These are phyloP conservation scores for Aspergillus sp. DNA, from an alignment of 2,329 filamentous ascomycete genomes.

Conservation along the genomic window DNA sequence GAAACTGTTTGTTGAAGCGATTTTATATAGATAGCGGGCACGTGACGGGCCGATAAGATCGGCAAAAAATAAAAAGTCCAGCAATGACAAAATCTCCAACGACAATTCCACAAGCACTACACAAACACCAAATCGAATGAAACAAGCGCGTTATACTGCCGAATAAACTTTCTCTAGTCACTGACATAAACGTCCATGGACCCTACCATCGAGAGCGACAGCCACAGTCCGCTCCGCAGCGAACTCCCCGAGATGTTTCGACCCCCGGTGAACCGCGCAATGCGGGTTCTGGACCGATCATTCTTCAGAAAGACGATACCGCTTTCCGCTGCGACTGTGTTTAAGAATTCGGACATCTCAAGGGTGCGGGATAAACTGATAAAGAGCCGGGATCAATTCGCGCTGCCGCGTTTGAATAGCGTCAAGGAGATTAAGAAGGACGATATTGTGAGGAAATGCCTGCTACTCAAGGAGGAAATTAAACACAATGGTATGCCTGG, in stretches of 20 bases:
- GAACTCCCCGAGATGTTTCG: constrained; percentile 61
- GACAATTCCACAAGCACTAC: background rate
- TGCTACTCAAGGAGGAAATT: constrained; percentile 40
- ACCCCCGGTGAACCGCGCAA: constrained; percentile 76
- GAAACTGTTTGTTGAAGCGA: too few relatives aligned
- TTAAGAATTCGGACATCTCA: constrained; percentile 72
- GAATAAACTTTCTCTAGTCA: background rate
- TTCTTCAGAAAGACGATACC: constrained; percentile 78
- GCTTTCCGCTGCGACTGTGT: constrained; percentile 74
- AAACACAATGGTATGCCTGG: constrained; percentile 42
- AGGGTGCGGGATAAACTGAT: constrained; percentile 67
- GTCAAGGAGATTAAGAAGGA: constrained; percentile 60
- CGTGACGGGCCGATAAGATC: constrained; percentile 30
- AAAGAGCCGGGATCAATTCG: constrained; percentile 65
- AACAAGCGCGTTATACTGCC: too few relatives aligned
- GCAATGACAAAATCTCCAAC: background rate
- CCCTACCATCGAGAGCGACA: constrained; percentile 9
- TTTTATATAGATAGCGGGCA: constrained; percentile 11
- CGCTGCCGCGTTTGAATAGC: constrained; percentile 61
- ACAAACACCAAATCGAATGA: background rate
- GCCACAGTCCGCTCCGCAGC: constrained; percentile 21
- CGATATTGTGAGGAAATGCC: constrained; percentile 34
- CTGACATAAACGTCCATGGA: constrained; percentile 16
- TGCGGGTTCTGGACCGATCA: constrained; percentile 76
- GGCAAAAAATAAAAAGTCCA: background rate